Evolutionary conservation across 2,329 filamentous ascomycete species (phyloP).

Genomic region (Beauveria sp.): DNA sequence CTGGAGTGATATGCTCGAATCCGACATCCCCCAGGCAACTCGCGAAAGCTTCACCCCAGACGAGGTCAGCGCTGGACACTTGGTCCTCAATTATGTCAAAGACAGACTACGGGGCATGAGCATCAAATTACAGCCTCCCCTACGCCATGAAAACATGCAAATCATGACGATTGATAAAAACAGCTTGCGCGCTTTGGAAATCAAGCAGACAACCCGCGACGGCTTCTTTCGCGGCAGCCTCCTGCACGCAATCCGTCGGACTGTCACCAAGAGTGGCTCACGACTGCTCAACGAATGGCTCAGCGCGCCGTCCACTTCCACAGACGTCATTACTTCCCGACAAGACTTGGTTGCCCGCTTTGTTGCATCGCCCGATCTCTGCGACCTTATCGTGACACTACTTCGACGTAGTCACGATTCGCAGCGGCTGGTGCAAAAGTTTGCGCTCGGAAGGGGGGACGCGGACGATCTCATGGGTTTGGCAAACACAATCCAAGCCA

Average conservation of each 20-base stretch:
- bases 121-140: slow-evolving; percentile 77
- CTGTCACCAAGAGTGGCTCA: slow-evolving; percentile 85
- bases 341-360: slow-evolving; percentile 77
- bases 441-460: slow-evolving; percentile 85
- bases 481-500: slow-evolving; percentile 71
- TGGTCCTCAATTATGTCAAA: slow-evolving; percentile 78
- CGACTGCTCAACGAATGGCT: slow-evolving; percentile 78
- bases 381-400: slow-evolving; percentile 60
- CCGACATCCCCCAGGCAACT: slow-evolving; percentile 50
- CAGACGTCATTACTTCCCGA: slow-evolving; percentile 68
- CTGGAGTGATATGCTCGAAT: slow-evolving; percentile 74
- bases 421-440: slow-evolving; percentile 86
- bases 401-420: slow-evolving; percentile 76
- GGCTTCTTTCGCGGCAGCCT: slow-evolving; percentile 73
- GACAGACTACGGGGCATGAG: slow-evolving; percentile 68
- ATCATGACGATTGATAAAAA: slow-evolving; percentile 90
- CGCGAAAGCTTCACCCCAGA: slow-evolving; percentile 51
- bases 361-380: slow-evolving; percentile 56
- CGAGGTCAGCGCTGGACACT: slow-evolving; percentile 70
- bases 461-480: slow-evolving; percentile 82
- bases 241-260: slow-evolving; percentile 80
- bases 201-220: slow-evolving; percentile 79
- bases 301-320: slow-evolving; percentile 83
- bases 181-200: slow-evolving; percentile 81
- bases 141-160: slow-evolving; percentile 64